phyloP scores from a whole-genome alignment of 2,329 filamentous ascomycete genomes.

The Penicillium sclerotiorum region DNA sequence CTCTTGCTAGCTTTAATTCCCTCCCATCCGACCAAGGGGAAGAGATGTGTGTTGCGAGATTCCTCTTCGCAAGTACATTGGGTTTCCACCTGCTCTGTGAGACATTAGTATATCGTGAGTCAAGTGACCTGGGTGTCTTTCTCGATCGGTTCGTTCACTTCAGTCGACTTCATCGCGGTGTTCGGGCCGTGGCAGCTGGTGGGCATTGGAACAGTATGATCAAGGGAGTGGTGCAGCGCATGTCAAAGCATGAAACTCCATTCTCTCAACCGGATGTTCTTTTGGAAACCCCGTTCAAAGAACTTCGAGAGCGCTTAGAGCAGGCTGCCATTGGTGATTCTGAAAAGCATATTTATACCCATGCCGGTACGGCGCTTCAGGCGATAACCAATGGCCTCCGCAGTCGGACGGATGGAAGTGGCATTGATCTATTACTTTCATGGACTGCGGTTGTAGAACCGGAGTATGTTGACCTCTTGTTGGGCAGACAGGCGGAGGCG shows the following conservation, averaged over 20 bases:
- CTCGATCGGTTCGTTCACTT: constrained; percentile 15
- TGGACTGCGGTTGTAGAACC: constrained; percentile 6
- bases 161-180: constrained; percentile 13
- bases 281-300: neutral
- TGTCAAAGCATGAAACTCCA: neutral
- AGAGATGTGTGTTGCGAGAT: constrained; percentile 13
- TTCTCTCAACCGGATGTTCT: neutral
- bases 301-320: neutral
- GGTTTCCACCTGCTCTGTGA: constrained; percentile 18
- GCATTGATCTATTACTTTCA: neutral
- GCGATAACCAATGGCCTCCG: neutral
- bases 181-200: constrained; percentile 7
- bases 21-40: neutral
- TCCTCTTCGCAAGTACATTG: constrained; percentile 20
- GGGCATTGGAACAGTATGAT: constrained; percentile 9
- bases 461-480: constrained; percentile 32
- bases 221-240: constrained; percentile 1
- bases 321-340: neutral
- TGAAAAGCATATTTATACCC: neutral
- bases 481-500: constrained; percentile 35
- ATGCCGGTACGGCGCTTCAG: neutral
- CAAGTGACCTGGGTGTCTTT: constrained; percentile 8
- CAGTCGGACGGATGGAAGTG: neutral
- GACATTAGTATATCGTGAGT: constrained; percentile 11
- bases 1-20: constrained; percentile 20